Evolutionary conservation across 2,329 filamentous ascomycete species (phyloP).

Genomic region (Colletotrichum sp.): DNA sequence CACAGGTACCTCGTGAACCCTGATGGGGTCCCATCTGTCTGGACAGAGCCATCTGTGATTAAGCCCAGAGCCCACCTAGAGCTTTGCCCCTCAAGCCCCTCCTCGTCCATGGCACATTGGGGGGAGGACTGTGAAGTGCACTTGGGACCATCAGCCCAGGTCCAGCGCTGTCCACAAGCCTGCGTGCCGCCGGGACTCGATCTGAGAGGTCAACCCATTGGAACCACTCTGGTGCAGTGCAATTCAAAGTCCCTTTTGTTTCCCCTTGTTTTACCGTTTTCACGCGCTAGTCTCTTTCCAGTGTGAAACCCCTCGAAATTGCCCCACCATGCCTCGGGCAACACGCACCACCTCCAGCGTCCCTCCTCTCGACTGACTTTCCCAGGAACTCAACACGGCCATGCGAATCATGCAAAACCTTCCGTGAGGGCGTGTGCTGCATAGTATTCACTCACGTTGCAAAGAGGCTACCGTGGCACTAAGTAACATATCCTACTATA

Average conservation of each 20-base stretch:
- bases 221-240: background rate
- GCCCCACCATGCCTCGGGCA: conserved; percentile 15
- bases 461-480: background rate
- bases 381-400: background rate
- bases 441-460: background rate
- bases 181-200: conserved; percentile 13
- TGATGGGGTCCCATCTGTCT: background rate
- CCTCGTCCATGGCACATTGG: background rate
- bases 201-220: background rate
- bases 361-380: background rate
- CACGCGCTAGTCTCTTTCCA: conserved; percentile 17
- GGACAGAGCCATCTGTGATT: background rate
- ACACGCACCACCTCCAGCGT: background rate
- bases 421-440: background rate
- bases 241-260: background rate
- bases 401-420: conserved; percentile 2
- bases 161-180: background rate
- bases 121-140: background rate
- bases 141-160: background rate
- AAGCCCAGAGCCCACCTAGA: background rate
- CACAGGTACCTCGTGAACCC: background rate
- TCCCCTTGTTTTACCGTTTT: conserved; percentile 17
- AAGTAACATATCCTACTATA: background rate
- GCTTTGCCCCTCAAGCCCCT: background rate
- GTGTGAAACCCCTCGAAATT: conserved; percentile 18